A percentile compares a stretch with the other conserved stretches of the same genome.
Conservation (phyloP, 108 stramenopile species). For the Conticribra weissflogii region DNA sequence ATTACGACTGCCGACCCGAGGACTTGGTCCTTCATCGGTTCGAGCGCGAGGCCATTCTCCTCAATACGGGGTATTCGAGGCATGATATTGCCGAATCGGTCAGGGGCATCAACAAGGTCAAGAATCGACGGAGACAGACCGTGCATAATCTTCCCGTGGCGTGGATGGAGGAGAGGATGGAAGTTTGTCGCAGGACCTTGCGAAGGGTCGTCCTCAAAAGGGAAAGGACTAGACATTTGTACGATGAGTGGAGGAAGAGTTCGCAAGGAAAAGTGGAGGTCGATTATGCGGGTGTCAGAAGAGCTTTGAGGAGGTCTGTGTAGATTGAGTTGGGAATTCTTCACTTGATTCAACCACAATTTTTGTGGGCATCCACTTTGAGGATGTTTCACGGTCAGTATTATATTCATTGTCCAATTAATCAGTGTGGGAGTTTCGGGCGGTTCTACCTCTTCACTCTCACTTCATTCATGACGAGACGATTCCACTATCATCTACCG, state of each 20-base stretch:
- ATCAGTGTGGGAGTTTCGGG: too few species aligned
- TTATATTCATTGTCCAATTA: too few species aligned
- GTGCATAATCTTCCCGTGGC: slow-evolving; percentile 58
- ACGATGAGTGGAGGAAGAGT: slow-evolving; percentile 48
- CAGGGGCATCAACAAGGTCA: slow-evolving; percentile 52
- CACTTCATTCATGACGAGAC: too few species aligned
- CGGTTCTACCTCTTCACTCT: too few species aligned
- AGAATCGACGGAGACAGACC: slow-evolving; percentile 63
- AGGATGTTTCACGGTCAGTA: too few species aligned
- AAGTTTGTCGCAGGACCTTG: slow-evolving; percentile 34
- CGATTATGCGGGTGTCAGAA: too few species aligned
- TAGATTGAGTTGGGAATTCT: too few species aligned
- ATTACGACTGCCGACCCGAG: slow-evolving; percentile 24
- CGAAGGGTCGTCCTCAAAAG: slow-evolving; percentile 36
- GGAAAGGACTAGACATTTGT: slow-evolving; percentile 33
- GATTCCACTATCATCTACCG: too few species aligned
- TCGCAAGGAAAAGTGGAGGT: too few species aligned
- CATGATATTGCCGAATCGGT: slow-evolving; percentile 56
- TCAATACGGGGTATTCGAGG: slow-evolving; percentile 52
- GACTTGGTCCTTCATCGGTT: slow-evolving; percentile 54
- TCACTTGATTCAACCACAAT: too few species aligned
- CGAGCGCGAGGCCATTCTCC: slow-evolving; percentile 56
- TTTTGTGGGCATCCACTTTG: too few species aligned
- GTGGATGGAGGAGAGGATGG: slow-evolving; percentile 58
- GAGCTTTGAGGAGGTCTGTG: too few species aligned